A percentile compares a stretch with the other conserved stretches of the same genome.
Conservation (phyloP, 495 filamentous ascomycete genomes). For the Penicillium malachiteum region DNA sequence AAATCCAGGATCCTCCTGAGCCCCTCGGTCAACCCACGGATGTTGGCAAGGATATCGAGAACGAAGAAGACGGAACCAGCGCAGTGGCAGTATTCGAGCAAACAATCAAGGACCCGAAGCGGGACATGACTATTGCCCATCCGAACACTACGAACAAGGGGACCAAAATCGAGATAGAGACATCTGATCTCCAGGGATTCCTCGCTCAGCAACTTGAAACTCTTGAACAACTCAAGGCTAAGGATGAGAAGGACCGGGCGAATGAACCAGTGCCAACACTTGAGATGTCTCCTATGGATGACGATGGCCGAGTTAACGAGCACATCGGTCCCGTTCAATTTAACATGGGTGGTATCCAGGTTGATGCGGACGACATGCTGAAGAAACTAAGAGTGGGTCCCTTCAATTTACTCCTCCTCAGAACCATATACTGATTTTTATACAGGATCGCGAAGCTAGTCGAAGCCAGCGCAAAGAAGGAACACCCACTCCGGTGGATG, state of each 20-base stretch:
- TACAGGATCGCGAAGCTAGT: slow-evolving; percentile 56
- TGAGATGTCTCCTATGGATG: slow-evolving; percentile 46
- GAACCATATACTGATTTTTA: slow-evolving; percentile 14
- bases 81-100: slow-evolving; percentile 76
- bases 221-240: slow-evolving; percentile 64
- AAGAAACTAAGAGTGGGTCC: slow-evolving; percentile 74
- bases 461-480: slow-evolving; percentile 48
- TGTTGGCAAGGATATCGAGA: slow-evolving; percentile 15
- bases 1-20: slow-evolving; percentile 61
- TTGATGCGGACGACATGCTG: slow-evolving; percentile 94
- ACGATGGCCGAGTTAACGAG: slow-evolving; percentile 69
- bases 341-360: slow-evolving; percentile 96
- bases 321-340: slow-evolving; percentile 96
- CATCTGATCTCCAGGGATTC: slow-evolving; percentile 77
- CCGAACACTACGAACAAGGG: slow-evolving; percentile 44
- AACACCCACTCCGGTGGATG: slow-evolving; percentile 42
- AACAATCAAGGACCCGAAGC: slow-evolving; percentile 69
- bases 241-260: slow-evolving; percentile 59
- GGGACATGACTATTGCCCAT: slow-evolving; percentile 53
- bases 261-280: slow-evolving; percentile 40
- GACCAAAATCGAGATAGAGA: slow-evolving; percentile 62
- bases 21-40: slow-evolving; percentile 25
- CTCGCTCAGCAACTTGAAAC: slow-evolving; percentile 68
- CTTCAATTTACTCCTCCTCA: not conserved
- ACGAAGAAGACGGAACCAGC: slow-evolving; percentile 46